Conservation (phyloP, 352 stramenopile species). For the Pythium aristosporum region DNA sequence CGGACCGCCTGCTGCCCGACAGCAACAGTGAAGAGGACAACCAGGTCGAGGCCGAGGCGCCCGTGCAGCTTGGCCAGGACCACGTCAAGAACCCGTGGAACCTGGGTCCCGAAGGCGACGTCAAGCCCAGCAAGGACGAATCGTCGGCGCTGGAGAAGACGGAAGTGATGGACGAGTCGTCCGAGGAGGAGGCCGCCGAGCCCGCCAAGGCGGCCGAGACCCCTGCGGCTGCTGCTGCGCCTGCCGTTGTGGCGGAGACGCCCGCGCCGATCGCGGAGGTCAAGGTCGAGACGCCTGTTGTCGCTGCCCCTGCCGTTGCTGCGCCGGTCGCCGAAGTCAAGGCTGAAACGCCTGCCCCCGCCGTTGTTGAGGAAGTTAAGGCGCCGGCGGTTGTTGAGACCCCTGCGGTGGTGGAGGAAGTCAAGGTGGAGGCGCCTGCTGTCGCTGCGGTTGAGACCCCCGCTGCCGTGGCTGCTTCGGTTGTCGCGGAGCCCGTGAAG, state of each 20-base stretch:
- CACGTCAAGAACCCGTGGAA: conserved; percentile 52
- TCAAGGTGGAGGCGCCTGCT: neutral
- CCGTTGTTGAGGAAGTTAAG: neutral
- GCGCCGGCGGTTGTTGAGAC: neutral
- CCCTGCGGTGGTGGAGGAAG: neutral
- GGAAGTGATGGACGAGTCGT: conserved; percentile 24
- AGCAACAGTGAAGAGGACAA: conserved; percentile 20
- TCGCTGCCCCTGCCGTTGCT: neutral
- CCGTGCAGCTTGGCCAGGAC: conserved; percentile 19
- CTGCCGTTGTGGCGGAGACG: conserved; percentile 9
- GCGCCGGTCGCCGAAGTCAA: too few relatives aligned
- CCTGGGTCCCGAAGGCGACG: conserved; percentile 25
- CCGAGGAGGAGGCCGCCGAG: conserved; percentile 18
- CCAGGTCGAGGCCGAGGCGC: conserved; percentile 15
- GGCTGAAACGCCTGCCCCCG: neutral
- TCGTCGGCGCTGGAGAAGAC: conserved; percentile 4
- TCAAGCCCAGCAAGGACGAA: conserved; percentile 23
- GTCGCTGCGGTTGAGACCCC: neutral
- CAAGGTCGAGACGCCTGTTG: conserved; percentile 5
- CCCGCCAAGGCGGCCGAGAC: conserved; percentile 4
- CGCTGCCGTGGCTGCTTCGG: neutral
- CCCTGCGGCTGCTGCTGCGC: conserved; percentile 5
- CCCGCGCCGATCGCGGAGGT: conserved; percentile 1
- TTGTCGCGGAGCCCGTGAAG: conserved; percentile 10
- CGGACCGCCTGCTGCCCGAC: conserved; percentile 18